Evolutionary conservation across 495 filamentous ascomycete species (phyloP).

Genomic region (Aspergillus incahuasiensis): DNA sequence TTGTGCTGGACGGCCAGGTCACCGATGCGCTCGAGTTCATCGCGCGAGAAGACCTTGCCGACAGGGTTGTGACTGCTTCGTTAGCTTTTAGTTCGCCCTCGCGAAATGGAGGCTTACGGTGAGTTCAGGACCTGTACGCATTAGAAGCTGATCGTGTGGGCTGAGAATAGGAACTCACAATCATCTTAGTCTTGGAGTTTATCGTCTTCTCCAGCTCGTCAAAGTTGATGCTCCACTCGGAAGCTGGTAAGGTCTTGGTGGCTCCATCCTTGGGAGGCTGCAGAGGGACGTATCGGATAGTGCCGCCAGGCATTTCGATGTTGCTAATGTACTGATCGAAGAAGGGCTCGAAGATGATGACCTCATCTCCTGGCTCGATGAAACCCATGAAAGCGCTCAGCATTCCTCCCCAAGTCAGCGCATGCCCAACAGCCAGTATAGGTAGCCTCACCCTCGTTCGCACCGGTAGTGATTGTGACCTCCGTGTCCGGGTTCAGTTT

Average conservation of each 20-base stretch:
- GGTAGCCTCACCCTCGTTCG: conserved; percentile 70
- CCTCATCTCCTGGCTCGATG: conserved; percentile 89
- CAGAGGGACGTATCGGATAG: conserved; percentile 87
- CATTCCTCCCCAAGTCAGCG: conserved; percentile 52
- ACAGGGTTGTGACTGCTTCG: conserved; percentile 78
- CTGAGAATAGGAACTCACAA: conserved; percentile 53
- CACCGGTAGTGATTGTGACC: conserved; percentile 91
- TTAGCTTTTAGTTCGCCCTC: conserved; percentile 8
- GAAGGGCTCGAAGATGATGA: conserved; percentile 97
- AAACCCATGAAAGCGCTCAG: conserved; percentile 97
- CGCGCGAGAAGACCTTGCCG: conserved; percentile 84
- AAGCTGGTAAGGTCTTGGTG: conserved; percentile 71
- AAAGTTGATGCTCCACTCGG: conserved; percentile 85
- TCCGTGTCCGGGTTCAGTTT: conserved; percentile 83
- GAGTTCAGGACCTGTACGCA: conserved; percentile 38
- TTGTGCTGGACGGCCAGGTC: conserved; percentile 89
- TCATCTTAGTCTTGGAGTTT: conserved; percentile 85
- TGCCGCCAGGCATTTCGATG: conserved; percentile 95
- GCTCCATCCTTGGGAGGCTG: conserved; percentile 85
- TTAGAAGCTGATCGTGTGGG: conserved; percentile 10
- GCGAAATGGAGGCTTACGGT: conserved; percentile 25
- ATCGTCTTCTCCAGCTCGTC: conserved; percentile 78
- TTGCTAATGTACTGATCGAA: conserved; percentile 99
- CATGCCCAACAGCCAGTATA: background rate
- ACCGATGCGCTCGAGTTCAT: conserved; percentile 81